Conservation (phyloP, 106 monocot species). For the Iris macrosiphon region DNA sequence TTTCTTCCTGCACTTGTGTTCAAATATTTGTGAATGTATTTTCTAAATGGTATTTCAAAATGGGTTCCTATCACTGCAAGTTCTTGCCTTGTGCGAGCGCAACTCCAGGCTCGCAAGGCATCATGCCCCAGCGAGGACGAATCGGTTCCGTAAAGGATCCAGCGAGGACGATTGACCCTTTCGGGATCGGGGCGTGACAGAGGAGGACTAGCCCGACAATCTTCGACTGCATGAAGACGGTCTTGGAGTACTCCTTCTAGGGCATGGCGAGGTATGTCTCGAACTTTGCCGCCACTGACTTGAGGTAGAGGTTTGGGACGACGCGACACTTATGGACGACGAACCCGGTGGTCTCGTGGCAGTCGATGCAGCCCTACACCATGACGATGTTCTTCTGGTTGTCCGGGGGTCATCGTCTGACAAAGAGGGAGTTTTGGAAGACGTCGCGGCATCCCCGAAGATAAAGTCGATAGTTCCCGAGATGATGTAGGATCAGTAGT, state of each 20-base stretch:
- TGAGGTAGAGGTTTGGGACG: constrained; percentile 5
- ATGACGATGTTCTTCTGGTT: constrained; percentile 17
- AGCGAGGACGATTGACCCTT: no score
- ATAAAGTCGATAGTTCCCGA: constrained; percentile 37
- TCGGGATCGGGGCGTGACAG: no score
- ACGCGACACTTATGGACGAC: constrained; percentile 21
- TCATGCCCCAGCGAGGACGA: no score
- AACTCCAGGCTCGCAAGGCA: no score
- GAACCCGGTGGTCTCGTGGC: constrained; percentile 31
- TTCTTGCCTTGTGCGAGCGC: no score
- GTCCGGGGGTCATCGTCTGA: constrained; percentile 19
- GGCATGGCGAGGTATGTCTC: constrained; percentile 27
- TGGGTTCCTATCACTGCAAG: no score
- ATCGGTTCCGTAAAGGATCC: no score
- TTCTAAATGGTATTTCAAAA: no score
- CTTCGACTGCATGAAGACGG: constrained; percentile 25
- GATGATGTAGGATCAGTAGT: constrained; percentile 16
- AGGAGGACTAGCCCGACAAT: constrained; percentile 17
- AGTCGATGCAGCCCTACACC: constrained; percentile 26
- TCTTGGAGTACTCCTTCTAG: constrained; percentile 27
- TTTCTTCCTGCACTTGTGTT: no score
- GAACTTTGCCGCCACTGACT: not conserved
- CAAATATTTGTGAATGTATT: no score
- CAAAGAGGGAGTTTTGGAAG: constrained; percentile 31
- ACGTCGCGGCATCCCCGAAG: constrained; percentile 39